Base-by-base conservation (phyloP, 2,329 filamentous ascomycete genomes). In the Berkeleyomyces basicola region DNA sequence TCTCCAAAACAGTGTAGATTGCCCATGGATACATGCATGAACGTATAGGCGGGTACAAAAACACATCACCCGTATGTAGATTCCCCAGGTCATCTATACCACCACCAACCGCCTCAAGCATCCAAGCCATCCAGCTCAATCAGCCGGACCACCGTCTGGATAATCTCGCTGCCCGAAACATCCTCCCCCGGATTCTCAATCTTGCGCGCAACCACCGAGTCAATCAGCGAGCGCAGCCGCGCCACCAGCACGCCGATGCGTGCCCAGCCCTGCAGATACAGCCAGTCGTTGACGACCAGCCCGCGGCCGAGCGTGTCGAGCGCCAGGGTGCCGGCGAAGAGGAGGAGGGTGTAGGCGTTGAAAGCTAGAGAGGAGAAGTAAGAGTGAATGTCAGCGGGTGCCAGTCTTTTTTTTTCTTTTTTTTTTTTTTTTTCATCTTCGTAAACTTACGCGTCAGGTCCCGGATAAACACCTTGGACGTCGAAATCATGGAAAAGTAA, bases 401-500 rank as follows among this genome's bases (percentile, higher is more conserved):
- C n/a, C n/a, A n/a, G n/a, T n/a, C n/a, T n/a, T n/a, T n/a, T n/a
- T n/a, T n/a, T n/a, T n/a, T n/a, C n/a, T n/a, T n/a, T n/a, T n/a
- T n/a, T n/a, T n/a, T n/a, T n/a, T n/a, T n/a, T n/a, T n/a, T n/a
- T n/a, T n/a, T n/a, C n/a, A n/a, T n/a, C n/a, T n/a, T 49, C 44
- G 11, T 53, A 40, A 47, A 82, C 85, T 74, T 75, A 89, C 86
- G 93, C 11, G 92, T 97, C 57, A 96, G 74, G 69, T 97, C 92
- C 31, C 92, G 79, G 33, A 97, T 83, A 70, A 96, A 97, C 2
- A 96, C 83, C 76, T 97, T 97, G 70, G 82, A 87, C 0, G 91
- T 97, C 3, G 87, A 84, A 75, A 97, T 93, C 73, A 96, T 90
- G 61, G 82, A 88, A 72, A 96, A 96, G 72, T 96, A 97, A 61